phyloP scores from a whole-genome alignment of 257 asterid genomes.

The Leptodermis oblonga region DNA sequence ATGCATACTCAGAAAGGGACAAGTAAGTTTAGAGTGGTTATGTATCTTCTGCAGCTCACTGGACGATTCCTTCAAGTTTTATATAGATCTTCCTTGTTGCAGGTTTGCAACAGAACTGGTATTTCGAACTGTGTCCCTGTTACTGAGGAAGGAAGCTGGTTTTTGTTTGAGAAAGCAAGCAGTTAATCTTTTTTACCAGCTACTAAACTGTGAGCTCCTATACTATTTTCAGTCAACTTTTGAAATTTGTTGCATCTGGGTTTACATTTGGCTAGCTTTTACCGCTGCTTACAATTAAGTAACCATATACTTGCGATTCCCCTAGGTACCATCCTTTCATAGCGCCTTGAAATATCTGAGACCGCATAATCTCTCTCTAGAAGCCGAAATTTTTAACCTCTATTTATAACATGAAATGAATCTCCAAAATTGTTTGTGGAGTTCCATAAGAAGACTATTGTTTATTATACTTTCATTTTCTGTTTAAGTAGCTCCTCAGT shows the following conservation, averaged over 20 bases:
- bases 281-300: constrained; percentile 1
- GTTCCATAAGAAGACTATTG: background rate
- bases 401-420: background rate
- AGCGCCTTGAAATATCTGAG: too few relatives aligned
- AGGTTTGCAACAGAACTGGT: constrained; percentile 58
- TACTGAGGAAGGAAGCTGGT: constrained; percentile 66
- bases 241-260: constrained; percentile 2
- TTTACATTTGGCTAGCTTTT: background rate
- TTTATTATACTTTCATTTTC: background rate
- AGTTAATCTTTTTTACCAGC: constrained; percentile 67
- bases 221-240: background rate
- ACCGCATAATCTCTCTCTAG: background rate
- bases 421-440: background rate
- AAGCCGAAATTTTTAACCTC: background rate
- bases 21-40: constrained; percentile 45
- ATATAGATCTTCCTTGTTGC: constrained; percentile 19
- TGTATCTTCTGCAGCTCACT: constrained; percentile 7
- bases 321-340: background rate
- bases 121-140: constrained; percentile 52
- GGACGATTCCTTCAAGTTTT: constrained; percentile 17
- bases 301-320: background rate
- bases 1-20: constrained; percentile 73
- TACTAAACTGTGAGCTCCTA: constrained; percentile 70
- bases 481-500: background rate
- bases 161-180: constrained; percentile 65